phyloP scores from a whole-genome alignment of 208 protist genomes.

The Crithidia fasciculata region DNA sequence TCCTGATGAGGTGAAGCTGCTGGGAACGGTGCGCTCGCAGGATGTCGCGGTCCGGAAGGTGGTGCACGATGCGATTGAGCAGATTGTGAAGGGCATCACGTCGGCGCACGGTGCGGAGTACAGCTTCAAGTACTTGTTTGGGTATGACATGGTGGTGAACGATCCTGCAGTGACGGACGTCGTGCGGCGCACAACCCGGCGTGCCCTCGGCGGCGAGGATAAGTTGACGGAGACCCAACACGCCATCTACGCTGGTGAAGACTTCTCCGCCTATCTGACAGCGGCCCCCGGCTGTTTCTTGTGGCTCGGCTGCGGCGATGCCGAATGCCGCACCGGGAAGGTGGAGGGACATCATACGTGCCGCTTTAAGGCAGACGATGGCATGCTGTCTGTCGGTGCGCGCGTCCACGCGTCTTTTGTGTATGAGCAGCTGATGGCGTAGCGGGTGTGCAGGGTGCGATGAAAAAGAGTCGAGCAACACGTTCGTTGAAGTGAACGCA shows the following conservation, averaged over 20 bases:
- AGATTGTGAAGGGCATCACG: constrained; percentile 51
- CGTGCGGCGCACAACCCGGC: constrained; percentile 37
- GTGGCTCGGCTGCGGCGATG: constrained; percentile 26
- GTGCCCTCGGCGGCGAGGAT: constrained; percentile 24
- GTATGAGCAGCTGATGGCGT: constrained; percentile 17
- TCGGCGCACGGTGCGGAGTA: constrained; percentile 51
- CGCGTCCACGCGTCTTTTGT: constrained; percentile 49
- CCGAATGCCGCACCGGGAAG: constrained; percentile 27
- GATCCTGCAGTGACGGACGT: constrained; percentile 43
- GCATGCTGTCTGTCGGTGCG: constrained; percentile 39
- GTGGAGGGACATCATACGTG: constrained; percentile 32
- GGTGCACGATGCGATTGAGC: constrained; percentile 46
- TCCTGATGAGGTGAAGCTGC: constrained; percentile 57
- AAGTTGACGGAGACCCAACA: constrained; percentile 21
- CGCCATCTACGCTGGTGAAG: constrained; percentile 42
- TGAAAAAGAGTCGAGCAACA: not conserved
- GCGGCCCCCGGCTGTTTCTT: constrained; percentile 43
- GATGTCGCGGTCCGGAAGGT: constrained; percentile 40
- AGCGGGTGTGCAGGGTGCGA: too few relatives aligned
- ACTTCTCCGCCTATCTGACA: constrained; percentile 55
- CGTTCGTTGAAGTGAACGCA: not conserved
- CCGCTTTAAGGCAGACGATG: constrained; percentile 48
- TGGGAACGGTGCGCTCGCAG: constrained; percentile 57
- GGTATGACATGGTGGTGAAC: constrained; percentile 64
- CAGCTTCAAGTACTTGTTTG: constrained; percentile 33